phyloP scores from a whole-genome alignment of 495 filamentous ascomycete genomes.

The Penicillium cinerascens region DNA sequence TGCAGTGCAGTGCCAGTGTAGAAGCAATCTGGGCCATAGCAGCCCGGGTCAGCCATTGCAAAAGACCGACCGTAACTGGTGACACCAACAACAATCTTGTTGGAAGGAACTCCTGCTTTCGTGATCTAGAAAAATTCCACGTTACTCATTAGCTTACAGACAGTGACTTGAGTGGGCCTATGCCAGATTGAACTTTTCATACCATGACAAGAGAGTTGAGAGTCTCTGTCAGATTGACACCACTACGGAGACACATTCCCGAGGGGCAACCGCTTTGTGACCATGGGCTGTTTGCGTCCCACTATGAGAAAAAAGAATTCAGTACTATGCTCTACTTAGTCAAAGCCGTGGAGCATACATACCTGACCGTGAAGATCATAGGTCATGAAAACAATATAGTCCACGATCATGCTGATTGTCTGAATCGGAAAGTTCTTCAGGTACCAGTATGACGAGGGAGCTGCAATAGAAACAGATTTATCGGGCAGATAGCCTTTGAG shows the following conservation, averaged over 20 bases:
- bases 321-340: neutral
- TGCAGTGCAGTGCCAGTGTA: neutral
- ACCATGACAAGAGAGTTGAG: constrained; percentile 32
- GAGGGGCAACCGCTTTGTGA: constrained; percentile 24
- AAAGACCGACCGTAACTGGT: constrained; percentile 1
- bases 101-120: constrained; percentile 43
- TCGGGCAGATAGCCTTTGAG: constrained; percentile 1
- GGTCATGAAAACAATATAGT: constrained; percentile 38
- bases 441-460: constrained; percentile 31
- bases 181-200: no score
- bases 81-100: constrained; percentile 28
- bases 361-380: constrained; percentile 30
- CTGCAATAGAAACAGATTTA: constrained; percentile 14
- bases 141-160: no score
- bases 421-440: constrained; percentile 28
- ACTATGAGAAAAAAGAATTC: constrained; percentile 17
- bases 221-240: constrained; percentile 24
- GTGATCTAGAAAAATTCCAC: no score
- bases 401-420: constrained; percentile 17
- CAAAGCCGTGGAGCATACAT: neutral
- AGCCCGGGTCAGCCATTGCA: neutral
- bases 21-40: neutral
- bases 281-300: constrained; percentile 28
- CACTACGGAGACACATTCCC: neutral
- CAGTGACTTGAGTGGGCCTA: no score